A percentile compares a stretch with the other conserved stretches of the same genome.
Conservation (phyloP, 192 early-diverging fungal species). For the Coemansia sp. region DNA sequence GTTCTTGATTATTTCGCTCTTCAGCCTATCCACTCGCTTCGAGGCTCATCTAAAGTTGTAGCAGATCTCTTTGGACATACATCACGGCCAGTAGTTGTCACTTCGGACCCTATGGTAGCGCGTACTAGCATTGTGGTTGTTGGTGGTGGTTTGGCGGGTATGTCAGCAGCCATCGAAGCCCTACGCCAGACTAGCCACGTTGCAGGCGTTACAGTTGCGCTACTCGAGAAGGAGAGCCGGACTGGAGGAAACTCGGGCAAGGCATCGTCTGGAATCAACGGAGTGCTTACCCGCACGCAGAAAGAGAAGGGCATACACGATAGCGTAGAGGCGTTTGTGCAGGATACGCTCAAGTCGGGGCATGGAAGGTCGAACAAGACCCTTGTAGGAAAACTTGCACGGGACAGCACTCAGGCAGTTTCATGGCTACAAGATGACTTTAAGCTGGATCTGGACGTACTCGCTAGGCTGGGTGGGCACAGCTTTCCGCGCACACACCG, state of each 20-base stretch:
- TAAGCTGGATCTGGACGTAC: slow-evolving; percentile 80
- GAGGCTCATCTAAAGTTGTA: background rate
- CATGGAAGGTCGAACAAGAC: slow-evolving; percentile 77
- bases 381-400: slow-evolving; percentile 82
- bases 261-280: slow-evolving; percentile 98
- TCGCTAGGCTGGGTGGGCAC: slow-evolving; percentile 91
- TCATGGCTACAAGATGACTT: slow-evolving; percentile 94
- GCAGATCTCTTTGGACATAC: background rate
- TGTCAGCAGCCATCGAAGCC: slow-evolving; percentile 43
- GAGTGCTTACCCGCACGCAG: slow-evolving; percentile 87
- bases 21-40: slow-evolving; percentile 7
- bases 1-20: slow-evolving; percentile 2
- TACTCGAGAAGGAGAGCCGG: slow-evolving; percentile 42
- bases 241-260: slow-evolving; percentile 92
- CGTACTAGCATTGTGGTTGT: slow-evolving; percentile 30
- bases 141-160: slow-evolving; percentile 39
- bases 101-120: slow-evolving; percentile 6
- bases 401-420: slow-evolving; percentile 83
- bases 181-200: slow-evolving; percentile 23
- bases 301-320: slow-evolving; percentile 68
- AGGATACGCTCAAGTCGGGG: slow-evolving; percentile 85
- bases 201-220: slow-evolving; percentile 14
- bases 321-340: slow-evolving; percentile 80
- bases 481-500: slow-evolving; percentile 93
- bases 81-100: background rate